Evolutionary conservation across 83 land plant genomes (phyloP).

Genomic region (Diphasiastrum complanatum): DNA sequence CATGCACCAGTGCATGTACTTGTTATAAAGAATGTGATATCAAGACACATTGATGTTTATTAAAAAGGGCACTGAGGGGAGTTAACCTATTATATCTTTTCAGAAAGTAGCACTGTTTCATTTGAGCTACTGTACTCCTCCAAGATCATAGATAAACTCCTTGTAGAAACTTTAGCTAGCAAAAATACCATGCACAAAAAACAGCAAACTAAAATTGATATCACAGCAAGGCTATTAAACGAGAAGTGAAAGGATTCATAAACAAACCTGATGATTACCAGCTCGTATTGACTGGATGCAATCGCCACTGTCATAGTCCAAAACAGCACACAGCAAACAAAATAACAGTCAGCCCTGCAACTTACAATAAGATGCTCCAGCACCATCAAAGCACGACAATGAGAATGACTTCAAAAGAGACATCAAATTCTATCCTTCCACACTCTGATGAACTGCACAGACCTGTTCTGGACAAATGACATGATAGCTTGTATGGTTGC

Average conservation of each 20-base stretch:
- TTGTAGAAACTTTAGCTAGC: too few species aligned
- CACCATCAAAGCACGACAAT: neutral
- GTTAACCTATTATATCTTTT: too few species aligned
- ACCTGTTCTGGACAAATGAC: constrained; percentile 96
- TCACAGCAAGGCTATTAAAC: neutral
- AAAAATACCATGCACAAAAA: too few species aligned
- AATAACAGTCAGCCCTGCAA: neutral
- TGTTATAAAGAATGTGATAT: too few species aligned
- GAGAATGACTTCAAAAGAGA: neutral
- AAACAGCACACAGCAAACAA: constrained; percentile 9
- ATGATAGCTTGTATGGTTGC: constrained; percentile 96
- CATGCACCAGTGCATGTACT: too few species aligned
- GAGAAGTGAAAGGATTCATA: neutral
- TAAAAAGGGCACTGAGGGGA: too few species aligned
- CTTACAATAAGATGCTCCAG: too few species aligned
- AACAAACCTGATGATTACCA: constrained; percentile 64
- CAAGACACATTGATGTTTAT: too few species aligned
- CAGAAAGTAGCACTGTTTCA: too few species aligned
- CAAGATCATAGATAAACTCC: too few species aligned
- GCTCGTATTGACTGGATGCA: constrained; percentile 45
- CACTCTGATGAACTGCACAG: neutral
- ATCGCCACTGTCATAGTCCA: constrained; percentile 63
- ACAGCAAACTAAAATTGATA: neutral
- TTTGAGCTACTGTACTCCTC: too few species aligned
- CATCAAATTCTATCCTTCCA: constrained; percentile 5